A percentile compares a stretch with the other conserved stretches of the same genome.
These are phyloP conservation scores for Ceratocystis destructans DNA, from an alignment of 2,329 filamentous ascomycete genomes.

Conservation along the genomic window DNA sequence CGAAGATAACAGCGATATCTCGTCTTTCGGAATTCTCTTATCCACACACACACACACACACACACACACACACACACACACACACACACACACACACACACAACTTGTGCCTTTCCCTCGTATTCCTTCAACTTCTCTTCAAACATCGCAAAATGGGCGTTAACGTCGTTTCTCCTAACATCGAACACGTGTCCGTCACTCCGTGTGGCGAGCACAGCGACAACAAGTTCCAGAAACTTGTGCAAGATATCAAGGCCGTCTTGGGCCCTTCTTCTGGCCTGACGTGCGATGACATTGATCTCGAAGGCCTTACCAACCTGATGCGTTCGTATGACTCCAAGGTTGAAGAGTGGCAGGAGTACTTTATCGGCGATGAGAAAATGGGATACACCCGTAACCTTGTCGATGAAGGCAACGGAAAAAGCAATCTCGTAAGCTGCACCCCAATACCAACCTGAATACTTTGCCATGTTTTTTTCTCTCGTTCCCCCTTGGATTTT, in stretches of 20 bases:
- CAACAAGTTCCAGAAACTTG: conserved; percentile 53
- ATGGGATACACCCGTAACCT: conserved; percentile 75
- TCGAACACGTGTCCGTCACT: conserved; percentile 12
- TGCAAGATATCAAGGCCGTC: conserved; percentile 56
- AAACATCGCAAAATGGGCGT: conserved; percentile 14
- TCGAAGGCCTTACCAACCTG: conserved; percentile 52
- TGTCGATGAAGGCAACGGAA: conserved; percentile 76
- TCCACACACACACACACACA: neutral
- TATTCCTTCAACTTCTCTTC: neutral
- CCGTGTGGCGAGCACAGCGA: conserved; percentile 15
- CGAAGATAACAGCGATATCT: neutral
- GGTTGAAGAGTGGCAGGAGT: conserved; percentile 57
- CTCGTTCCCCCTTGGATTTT: neutral
- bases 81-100: neutral
- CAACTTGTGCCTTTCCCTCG: neutral
- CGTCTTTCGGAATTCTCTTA: neutral
- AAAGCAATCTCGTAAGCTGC: conserved; percentile 52
- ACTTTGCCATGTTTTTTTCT: neutral
- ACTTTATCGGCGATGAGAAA: conserved; percentile 56
- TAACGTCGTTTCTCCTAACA: conserved; percentile 16
- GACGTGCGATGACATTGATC: conserved; percentile 67
- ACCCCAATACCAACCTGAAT: neutral
- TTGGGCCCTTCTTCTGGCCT: conserved; percentile 72
- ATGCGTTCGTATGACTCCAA: conserved; percentile 64
- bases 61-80: neutral